Percentiles rank a stretch among this genome's conserved stretches.
Evolutionary conservation across 495 filamentous ascomycete genomes (phyloP).

Genomic region (Hyaloscypha finlandica): DNA sequence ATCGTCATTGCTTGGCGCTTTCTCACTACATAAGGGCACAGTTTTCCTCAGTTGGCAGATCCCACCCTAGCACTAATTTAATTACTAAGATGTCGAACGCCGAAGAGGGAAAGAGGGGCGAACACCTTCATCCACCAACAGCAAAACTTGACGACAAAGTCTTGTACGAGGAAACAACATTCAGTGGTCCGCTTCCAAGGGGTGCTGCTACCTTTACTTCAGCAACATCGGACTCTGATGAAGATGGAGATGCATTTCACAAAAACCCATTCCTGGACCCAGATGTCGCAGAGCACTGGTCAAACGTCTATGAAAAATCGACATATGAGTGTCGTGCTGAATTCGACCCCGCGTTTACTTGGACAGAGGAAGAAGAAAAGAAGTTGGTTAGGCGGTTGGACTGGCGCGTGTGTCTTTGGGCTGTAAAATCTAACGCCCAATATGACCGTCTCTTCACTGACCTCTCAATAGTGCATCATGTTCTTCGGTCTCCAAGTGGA

Average conservation of each 20-base stretch:
- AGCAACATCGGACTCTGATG: slow-evolving; percentile 15
- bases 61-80: no score
- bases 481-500: slow-evolving; percentile 86
- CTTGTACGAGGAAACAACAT: slow-evolving; percentile 13
- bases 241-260: slow-evolving; percentile 16
- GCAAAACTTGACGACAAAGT: slow-evolving; percentile 11
- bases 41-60: no score
- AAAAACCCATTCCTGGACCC: slow-evolving; percentile 25
- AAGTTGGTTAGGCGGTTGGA: slow-evolving; percentile 62
- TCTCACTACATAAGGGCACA: no score
- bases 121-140: background rate
- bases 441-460: no score
- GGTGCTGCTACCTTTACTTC: background rate
- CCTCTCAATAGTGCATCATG: slow-evolving; percentile 42
- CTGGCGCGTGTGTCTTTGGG: slow-evolving; percentile 11
- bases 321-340: slow-evolving; percentile 69
- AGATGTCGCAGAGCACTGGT: slow-evolving; percentile 22
- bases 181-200: slow-evolving; percentile 1
- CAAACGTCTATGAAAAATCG: slow-evolving; percentile 25
- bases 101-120: no score
- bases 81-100: no score
- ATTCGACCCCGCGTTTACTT: slow-evolving; percentile 71
- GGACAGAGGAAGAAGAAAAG: slow-evolving; percentile 70
- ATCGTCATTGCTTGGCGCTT: no score
- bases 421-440: no score